Base-by-base conservation (phyloP, 1,284 basidiomycete species). In the Chalciporus sp. region DNA sequence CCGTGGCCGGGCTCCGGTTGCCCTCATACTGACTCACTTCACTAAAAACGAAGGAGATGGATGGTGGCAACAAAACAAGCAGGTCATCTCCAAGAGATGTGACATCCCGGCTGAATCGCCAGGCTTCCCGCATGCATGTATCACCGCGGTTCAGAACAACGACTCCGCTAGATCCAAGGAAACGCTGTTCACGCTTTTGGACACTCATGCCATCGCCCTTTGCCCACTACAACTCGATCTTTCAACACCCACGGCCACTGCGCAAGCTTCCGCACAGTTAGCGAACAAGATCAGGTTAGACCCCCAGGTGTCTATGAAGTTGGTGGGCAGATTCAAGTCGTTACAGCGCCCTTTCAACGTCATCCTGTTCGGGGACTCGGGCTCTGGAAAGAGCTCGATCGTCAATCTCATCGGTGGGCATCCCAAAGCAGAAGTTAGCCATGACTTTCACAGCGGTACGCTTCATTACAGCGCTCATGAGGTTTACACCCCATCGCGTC, bases 11-110 rank as follows among this genome's bases (percentile, higher is more conserved):
- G 68, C 70, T 2, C 72, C 64, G 14, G 64, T 76, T 46, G 70
- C 69, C 33, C 55, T 75, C 19, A 60, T 73, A 45, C 56, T 76
- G 23, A 77, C 75, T 20, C 66, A 74, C n/a, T 67, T 72, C 23
- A 75, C 64, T 50, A 67, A 39, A 4, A 44, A 52, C 7, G 45
- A 64, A 20, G 53, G 59, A 4, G 29, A 48, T 8, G n/a, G n/a
- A n/a, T 68, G 67, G 67, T 68, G 69, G 67, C n/a, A n/a, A n/a
- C 48, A 35, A 17, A 51, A 58, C 37, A 19, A 7, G n/a, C n/a
- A n/a, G n/a, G n/a, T n/a, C 17, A 69, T 68, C 31, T 26, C 49
- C 7, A 39, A 61, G 29, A 60, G 4, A 62, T 66, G 39, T 44
- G 31, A 27, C n/a, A 68, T 69, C 7, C 53, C 54, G 5, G 44